phyloP scores from a whole-genome alignment of 2,329 filamentous ascomycete species.

The Exophiala alcalophila region DNA sequence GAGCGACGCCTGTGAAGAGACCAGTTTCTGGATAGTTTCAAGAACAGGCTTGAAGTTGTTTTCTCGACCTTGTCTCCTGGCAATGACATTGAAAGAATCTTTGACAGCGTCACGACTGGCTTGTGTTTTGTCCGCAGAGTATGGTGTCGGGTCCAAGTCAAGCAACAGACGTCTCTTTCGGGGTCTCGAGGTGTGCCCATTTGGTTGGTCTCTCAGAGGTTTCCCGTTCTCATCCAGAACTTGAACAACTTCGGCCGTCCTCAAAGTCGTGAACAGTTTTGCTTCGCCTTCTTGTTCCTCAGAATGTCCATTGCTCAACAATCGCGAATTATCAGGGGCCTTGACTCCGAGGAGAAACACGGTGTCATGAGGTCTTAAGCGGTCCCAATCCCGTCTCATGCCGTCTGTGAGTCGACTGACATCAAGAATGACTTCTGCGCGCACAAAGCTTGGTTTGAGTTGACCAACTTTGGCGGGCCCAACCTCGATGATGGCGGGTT shows the following conservation, averaged over 20 bases:
- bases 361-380: constrained; percentile 78
- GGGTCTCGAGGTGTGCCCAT: constrained; percentile 59
- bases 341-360: constrained; percentile 82
- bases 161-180: constrained; percentile 70
- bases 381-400: constrained; percentile 84
- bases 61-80: constrained; percentile 79
- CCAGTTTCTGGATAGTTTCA: constrained; percentile 83
- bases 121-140: constrained; percentile 70
- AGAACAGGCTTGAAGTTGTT: constrained; percentile 97
- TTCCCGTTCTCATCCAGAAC: constrained; percentile 82
- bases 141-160: constrained; percentile 74
- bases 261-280: constrained; percentile 51
- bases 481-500: constrained; percentile 82
- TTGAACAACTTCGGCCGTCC: constrained; percentile 81
- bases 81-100: constrained; percentile 76
- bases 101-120: constrained; percentile 71
- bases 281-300: constrained; percentile 65
- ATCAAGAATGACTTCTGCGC: constrained; percentile 81
- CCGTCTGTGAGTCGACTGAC: constrained; percentile 73
- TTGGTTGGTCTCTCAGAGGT: constrained; percentile 65
- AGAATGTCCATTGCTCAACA: constrained; percentile 52
- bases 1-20: constrained; percentile 78
- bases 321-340: constrained; percentile 46
- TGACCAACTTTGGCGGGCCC: constrained; percentile 80
- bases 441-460: constrained; percentile 75